These are phyloP conservation scores for Umbelopsis vinacea DNA, from an alignment of 192 early-diverging fungal genomes.

Conservation along the genomic window DNA sequence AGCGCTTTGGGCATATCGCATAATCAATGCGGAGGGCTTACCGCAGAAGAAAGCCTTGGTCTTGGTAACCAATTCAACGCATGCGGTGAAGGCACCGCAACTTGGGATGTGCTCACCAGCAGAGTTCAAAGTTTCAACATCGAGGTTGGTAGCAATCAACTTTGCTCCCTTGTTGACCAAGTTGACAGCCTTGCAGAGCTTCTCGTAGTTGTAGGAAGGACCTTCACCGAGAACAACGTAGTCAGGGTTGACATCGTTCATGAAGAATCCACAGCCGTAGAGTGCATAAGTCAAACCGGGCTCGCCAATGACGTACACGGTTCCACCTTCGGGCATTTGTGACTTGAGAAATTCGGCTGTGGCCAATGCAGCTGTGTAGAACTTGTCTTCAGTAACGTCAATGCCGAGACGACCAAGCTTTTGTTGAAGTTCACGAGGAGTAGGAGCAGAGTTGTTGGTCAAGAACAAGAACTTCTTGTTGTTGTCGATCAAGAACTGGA, in stretches of 20 bases:
- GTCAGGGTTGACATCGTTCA: conserved; percentile 62
- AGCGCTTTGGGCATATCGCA: conserved; percentile 59
- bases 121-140: conserved; percentile 54
- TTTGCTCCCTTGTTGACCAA: conserved; percentile 58
- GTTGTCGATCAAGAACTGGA: conserved; percentile 51
- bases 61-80: conserved; percentile 60
- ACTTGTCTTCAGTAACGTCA: conserved; percentile 52
- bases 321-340: conserved; percentile 55
- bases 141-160: conserved; percentile 68
- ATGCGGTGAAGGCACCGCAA: conserved; percentile 60
- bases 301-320: conserved; percentile 64
- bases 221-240: conserved; percentile 68
- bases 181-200: conserved; percentile 57
- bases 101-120: conserved; percentile 54
- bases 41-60: conserved; percentile 65
- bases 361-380: conserved; percentile 62
- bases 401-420: conserved; percentile 60
- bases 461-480: conserved; percentile 65
- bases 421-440: conserved; percentile 60
- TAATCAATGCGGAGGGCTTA: conserved; percentile 61
- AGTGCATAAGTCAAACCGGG: conserved; percentile 61
- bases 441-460: conserved; percentile 68
- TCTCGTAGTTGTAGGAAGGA: conserved; percentile 54
- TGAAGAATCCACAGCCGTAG: conserved; percentile 63
- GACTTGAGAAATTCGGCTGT: conserved; percentile 61